These are phyloP conservation scores for Gypsophila paniculata DNA, from an alignment of 179 eudicot species.

Conservation along the genomic window DNA sequence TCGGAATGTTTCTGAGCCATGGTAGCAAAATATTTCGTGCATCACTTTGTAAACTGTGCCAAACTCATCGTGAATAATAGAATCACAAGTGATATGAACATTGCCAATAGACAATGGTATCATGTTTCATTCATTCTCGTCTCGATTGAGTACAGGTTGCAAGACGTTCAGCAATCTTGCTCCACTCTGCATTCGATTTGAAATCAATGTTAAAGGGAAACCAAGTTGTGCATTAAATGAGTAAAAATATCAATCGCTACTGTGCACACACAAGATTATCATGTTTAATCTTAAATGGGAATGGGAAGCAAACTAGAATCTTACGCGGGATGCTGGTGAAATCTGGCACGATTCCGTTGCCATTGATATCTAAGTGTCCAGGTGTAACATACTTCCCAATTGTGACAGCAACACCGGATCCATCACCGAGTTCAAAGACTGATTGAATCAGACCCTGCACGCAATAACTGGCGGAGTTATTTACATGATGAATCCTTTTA, in stretches of 20 bases:
- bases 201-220: background rate
- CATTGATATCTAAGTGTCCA: constrained; percentile 77
- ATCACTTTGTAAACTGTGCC: background rate
- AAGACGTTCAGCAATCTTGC: constrained; percentile 54
- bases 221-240: too few relatives aligned
- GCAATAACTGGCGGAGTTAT: background rate
- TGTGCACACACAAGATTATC: background rate
- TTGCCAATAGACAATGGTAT: background rate
- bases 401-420: constrained; percentile 91
- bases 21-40: background rate
- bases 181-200: constrained; percentile 54
- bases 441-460: constrained; percentile 90
- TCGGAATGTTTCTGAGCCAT: background rate
- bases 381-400: constrained; percentile 92
- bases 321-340: constrained; percentile 69
- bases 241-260: too few relatives aligned
- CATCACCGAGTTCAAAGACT: constrained; percentile 92
- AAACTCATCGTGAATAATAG: background rate
- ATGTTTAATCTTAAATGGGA: background rate
- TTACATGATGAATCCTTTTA: background rate
- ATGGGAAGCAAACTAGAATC: background rate
- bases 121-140: constrained; percentile 35
- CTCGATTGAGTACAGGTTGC: constrained; percentile 49
- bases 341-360: constrained; percentile 86
- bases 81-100: background rate